Evolutionary conservation across 2,329 filamentous ascomycete species (phyloP).

Genomic region (Venturia effusa): DNA sequence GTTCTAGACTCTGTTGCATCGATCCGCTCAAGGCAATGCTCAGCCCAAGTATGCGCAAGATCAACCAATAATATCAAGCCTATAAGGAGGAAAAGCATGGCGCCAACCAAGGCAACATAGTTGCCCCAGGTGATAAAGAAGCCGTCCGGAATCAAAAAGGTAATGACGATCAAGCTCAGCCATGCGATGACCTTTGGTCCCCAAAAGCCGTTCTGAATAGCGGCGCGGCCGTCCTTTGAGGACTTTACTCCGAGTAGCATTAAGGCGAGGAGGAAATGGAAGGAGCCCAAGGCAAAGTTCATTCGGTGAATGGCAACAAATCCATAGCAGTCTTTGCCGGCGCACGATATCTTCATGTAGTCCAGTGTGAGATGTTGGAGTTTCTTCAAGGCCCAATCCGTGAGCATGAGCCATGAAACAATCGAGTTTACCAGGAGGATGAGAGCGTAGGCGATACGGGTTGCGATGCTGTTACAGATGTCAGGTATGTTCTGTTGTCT

Average conservation of each 20-base stretch:
- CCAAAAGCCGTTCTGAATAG: conserved; percentile 97
- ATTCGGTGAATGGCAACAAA: conserved; percentile 96
- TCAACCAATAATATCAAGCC: conserved; percentile 89
- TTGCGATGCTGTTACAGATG: conserved; percentile 61
- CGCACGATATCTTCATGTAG: conserved; percentile 88
- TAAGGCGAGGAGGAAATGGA: conserved; percentile 78
- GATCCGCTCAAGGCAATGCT: conserved; percentile 89
- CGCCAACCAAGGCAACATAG: conserved; percentile 78
- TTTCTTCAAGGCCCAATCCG: conserved; percentile 95
- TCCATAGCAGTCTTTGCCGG: conserved; percentile 77
- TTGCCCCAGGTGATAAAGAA: conserved; percentile 97
- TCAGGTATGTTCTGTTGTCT: conserved; percentile 14
- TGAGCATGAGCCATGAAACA: conserved; percentile 97
- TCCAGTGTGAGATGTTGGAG: conserved; percentile 84
- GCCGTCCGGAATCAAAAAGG: conserved; percentile 87
- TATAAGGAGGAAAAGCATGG: conserved; percentile 86
- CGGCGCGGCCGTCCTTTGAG: conserved; percentile 77
- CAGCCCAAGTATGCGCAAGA: conserved; percentile 91
- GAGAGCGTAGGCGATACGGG: conserved; percentile 90
- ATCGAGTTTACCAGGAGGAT: conserved; percentile 95
- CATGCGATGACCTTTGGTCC: conserved; percentile 89
- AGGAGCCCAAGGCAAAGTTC: conserved; percentile 92
- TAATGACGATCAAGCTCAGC: conserved; percentile 76
- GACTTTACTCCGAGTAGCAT: conserved; percentile 78
- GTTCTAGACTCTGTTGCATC: conserved; percentile 74